These are phyloP conservation scores for Suhomyces choctaworum DNA, from an alignment of 1,139 yeast genomes.

Conservation along the genomic window DNA sequence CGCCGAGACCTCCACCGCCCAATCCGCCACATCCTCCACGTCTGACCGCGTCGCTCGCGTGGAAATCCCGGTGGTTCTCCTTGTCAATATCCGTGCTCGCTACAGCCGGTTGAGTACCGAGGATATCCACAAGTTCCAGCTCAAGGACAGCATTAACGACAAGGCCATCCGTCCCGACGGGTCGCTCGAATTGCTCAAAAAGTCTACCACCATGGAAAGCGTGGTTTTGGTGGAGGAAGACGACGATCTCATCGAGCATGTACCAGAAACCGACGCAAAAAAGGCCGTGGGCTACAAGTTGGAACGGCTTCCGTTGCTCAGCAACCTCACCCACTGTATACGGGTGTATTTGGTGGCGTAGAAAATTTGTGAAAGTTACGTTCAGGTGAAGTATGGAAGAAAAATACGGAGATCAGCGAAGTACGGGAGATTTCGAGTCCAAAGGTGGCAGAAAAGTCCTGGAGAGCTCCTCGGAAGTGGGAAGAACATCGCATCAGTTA, in stretches of 20 bases:
- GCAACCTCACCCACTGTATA: conserved; percentile 15
- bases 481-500: too few relatives aligned
- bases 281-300: conserved; percentile 13
- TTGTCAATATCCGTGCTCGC: conserved; percentile 6
- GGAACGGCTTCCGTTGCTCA: conserved; percentile 11
- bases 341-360: conserved; percentile 15
- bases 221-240: conserved; percentile 11
- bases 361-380: too few relatives aligned
- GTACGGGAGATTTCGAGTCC: too few relatives aligned
- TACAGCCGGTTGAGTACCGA: conserved; percentile 3
- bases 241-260: conserved; percentile 4
- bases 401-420: too few relatives aligned
- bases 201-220: conserved; percentile 13
- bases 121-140: conserved; percentile 7
- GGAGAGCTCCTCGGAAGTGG: too few relatives aligned
- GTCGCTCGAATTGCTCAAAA: conserved; percentile 7
- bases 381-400: too few relatives aligned
- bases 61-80: conserved; percentile 8
- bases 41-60: conserved; percentile 5
- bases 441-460: too few relatives aligned
- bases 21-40: not conserved
- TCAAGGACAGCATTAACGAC: conserved; percentile 6
- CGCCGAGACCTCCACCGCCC: not conserved
- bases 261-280: conserved; percentile 11
- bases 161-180: conserved; percentile 10